Conservation (phyloP, 805 yeast species). For the Ogataea nitratoaversa region DNA sequence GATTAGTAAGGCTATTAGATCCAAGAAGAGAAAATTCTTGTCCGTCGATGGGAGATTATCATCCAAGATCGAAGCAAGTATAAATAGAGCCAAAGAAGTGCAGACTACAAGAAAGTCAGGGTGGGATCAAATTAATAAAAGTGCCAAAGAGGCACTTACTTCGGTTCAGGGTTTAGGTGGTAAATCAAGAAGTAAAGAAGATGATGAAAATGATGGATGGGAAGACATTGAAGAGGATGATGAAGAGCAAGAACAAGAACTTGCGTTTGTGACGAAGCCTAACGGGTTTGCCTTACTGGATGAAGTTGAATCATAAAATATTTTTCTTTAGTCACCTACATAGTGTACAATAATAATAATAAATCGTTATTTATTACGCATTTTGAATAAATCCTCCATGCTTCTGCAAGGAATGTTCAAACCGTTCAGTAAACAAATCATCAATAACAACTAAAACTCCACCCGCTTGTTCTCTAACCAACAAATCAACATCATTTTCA, state of each 20-base stretch:
- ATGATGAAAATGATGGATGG: slow-evolving; percentile 17
- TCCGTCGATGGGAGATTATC: slow-evolving; percentile 52
- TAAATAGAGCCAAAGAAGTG: slow-evolving; percentile 58
- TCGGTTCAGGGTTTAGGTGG: slow-evolving; percentile 5
- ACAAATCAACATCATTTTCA: slow-evolving; percentile 49
- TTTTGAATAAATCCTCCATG: too few species aligned
- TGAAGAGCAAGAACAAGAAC: slow-evolving; percentile 6
- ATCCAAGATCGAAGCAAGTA: slow-evolving; percentile 60
- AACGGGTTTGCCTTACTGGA: slow-evolving; percentile 25
- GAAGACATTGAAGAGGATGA: slow-evolving; percentile 22
- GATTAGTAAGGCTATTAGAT: slow-evolving; percentile 28
- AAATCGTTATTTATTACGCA: too few species aligned
- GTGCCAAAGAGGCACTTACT: slow-evolving; percentile 31
- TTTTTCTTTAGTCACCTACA: too few species aligned
- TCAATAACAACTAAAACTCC: slow-evolving; percentile 31
- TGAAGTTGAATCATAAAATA: slow-evolving; percentile 22
- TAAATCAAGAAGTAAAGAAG: background rate
- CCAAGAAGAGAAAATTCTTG: slow-evolving; percentile 44
- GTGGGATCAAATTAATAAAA: slow-evolving; percentile 66
- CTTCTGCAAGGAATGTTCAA: slow-evolving; percentile 9
- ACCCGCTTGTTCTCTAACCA: slow-evolving; percentile 57
- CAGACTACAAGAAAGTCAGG: slow-evolving; percentile 61
- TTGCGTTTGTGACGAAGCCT: slow-evolving; percentile 9
- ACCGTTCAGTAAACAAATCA: slow-evolving; percentile 19
- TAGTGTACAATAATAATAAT: too few species aligned